Evolutionary conservation across 768 basidiomycete genomes (phyloP), one percentile per base, ranked within the genome.

Genomic region (Russula foetens): DNA sequence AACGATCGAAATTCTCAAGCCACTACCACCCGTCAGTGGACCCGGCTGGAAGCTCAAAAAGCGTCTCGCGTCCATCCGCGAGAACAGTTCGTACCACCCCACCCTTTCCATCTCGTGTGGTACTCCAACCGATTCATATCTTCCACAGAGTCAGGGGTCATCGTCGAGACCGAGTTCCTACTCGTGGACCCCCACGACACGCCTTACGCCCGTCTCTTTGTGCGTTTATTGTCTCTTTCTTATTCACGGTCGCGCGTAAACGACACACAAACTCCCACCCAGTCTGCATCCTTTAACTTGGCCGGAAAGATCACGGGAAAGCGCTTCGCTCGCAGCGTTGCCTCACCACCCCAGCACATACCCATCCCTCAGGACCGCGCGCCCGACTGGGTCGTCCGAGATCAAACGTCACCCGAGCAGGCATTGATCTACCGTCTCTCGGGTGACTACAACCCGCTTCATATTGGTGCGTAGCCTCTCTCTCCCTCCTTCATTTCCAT

Each of bases 1-100:
- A 70, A 84, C 82, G 7, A 88, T 94, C 59, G 84, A 93, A 71
- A 79, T 92, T 29, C 69, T 94, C 61, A 88, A 84, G 70, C 81
- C 85, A n/a, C 75, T 95, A 51, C 92, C 92, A 0, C 71, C 79
- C 0, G 85, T 83, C 35, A 87, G 86, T 62, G 90, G 90, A 9
- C 75, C 81, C 2, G 92, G 90, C 8, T 95, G 92, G 92, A 86
- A 77, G 59, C 77, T 86, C 69, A 84, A 80, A 65, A 76, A 76
- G 60, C 79, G 84, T 58, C 78, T 90, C 51, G 80, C 81, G 1
- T 88, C 84, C 31, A 77, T 93, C 23, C 81, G 80, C 48, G 92
- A 95, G 75, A 94, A 94, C 71, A 92, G 91, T 90, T 63, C 55
- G 86, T 73, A 14, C 3, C 28, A 1, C 7, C 35, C 50, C 9